Conservation (phyloP, 1,284 basidiomycete genomes). For the Marasmius sp. region DNA sequence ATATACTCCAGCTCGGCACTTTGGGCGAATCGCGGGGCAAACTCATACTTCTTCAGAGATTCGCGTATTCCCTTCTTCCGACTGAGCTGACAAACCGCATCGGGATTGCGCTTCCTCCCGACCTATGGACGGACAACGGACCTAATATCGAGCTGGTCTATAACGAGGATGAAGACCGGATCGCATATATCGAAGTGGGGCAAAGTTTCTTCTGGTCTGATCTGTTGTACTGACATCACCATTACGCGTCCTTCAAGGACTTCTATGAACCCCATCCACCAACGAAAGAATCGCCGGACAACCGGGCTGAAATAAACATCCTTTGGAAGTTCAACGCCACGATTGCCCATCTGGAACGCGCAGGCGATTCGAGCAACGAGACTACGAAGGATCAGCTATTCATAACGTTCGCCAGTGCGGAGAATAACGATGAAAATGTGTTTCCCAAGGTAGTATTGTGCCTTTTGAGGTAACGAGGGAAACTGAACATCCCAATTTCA, state of each 20-base stretch:
- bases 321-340: conserved; percentile 39
- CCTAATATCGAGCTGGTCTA: conserved; percentile 39
- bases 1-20: conserved; percentile 24
- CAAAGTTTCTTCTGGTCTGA: not conserved
- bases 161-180: conserved; percentile 31
- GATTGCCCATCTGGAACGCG: conserved; percentile 31
- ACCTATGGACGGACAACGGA: conserved; percentile 42
- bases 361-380: conserved; percentile 28
- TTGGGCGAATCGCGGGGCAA: conserved; percentile 47
- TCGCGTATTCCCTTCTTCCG: conserved; percentile 37
- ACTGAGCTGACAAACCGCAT: conserved; percentile 30
- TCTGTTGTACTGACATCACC: not conserved
- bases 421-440: conserved; percentile 25
- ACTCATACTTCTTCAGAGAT: conserved; percentile 43
- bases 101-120: conserved; percentile 40
- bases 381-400: conserved; percentile 38
- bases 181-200: conserved; percentile 40
- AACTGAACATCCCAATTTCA: conserved; percentile 13
- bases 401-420: conserved; percentile 44
- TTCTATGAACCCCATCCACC: conserved; percentile 29
- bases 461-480: conserved; percentile 9
- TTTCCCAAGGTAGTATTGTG: conserved; percentile 24
- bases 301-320: conserved; percentile 34
- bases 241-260: conserved; percentile 25
- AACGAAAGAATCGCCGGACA: conserved; percentile 22